A percentile compares a stretch with the other conserved stretches of the same genome.
Evolutionary conservation across 257 asterid genomes (phyloP).

Genomic region (Fraxinus cuspidata): DNA sequence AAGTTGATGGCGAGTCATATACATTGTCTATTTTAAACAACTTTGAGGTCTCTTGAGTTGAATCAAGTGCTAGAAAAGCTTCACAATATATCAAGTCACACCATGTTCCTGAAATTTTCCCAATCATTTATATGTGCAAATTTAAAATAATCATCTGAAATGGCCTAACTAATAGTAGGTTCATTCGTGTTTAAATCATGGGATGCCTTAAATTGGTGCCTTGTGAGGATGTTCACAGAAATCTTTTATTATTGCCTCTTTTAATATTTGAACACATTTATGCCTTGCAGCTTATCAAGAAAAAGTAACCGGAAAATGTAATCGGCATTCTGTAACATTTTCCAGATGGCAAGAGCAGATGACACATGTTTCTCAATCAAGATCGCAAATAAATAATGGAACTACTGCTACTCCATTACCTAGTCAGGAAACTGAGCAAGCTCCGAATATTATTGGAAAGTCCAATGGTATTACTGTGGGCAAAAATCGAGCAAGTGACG

Average conservation of each 20-base stretch:
- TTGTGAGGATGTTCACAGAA: neutral
- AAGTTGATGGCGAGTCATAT: neutral
- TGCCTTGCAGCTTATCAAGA: constrained; percentile 11
- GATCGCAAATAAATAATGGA: neutral
- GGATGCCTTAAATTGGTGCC: neutral
- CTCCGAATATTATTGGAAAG: neutral
- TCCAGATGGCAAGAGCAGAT: constrained; percentile 7
- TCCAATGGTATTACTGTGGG: neutral
- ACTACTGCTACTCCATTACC: neutral
- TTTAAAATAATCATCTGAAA: neutral
- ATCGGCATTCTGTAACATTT: neutral
- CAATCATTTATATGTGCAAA: neutral
- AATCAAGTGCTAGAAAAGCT: neutral
- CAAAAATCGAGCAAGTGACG: constrained; percentile 4
- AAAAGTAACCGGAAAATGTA: neutral
- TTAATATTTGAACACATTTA: neutral
- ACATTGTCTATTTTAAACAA: neutral
- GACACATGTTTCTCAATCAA: neutral
- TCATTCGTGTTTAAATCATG: neutral
- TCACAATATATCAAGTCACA: neutral
- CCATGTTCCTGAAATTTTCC: neutral
- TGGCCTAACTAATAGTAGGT: neutral
- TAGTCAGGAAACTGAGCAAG: neutral
- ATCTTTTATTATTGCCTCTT: neutral
- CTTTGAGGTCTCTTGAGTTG: neutral